Evolutionary conservation across 2,329 filamentous ascomycete species (phyloP), one percentile per base, ranked within the genome.

Genomic region (Onygenales sp.): DNA sequence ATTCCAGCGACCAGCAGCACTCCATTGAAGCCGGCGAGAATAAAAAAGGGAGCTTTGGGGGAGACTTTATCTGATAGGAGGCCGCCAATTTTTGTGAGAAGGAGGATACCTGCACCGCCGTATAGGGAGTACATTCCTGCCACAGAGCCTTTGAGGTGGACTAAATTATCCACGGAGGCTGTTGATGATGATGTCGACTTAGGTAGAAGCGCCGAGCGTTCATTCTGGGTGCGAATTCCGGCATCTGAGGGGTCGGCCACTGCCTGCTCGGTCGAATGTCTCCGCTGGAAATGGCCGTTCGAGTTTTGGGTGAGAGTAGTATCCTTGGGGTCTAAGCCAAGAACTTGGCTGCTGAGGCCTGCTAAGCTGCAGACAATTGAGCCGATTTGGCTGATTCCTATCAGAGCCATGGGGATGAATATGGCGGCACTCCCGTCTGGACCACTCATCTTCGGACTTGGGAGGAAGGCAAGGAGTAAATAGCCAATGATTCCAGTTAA

Each of bases 291-390:
- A 17, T 48, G 7, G 39, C 36, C 35, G 17, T 10, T n/a, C 14
- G 21, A 11, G 14, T 4, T 17, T 49, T 14, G 17, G 7, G 41
- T 9, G 46, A 39, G 7, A 21, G 5, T 48, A 21, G 45, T 14
- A 14, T 39, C 46, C 32, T 41, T 32, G 46, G 21, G 36, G 36
- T 41, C 17, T 11, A 21, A 27, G 43, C 72, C 60, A 69, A 94
- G 75, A 21, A 97, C 85, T 3, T 90, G 91, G 13, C 83, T 83
- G 39, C 89, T 89, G 2, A 98, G 78, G 0, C 93, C 82, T 0
- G 88, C 90, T n/a, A 98, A 79, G 59, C 89, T 95, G 72, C 91
- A 96, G 0, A 98, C 93, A 55, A 98, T 97, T 9, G 90, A 87
- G 2, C 92, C 93, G 57, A 98, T 97, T 70, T 98, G 93, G 63